These are phyloP conservation scores for Chaetomium sp. DNA, from an alignment of 2,329 filamentous ascomycete species.

Conservation along the genomic window DNA sequence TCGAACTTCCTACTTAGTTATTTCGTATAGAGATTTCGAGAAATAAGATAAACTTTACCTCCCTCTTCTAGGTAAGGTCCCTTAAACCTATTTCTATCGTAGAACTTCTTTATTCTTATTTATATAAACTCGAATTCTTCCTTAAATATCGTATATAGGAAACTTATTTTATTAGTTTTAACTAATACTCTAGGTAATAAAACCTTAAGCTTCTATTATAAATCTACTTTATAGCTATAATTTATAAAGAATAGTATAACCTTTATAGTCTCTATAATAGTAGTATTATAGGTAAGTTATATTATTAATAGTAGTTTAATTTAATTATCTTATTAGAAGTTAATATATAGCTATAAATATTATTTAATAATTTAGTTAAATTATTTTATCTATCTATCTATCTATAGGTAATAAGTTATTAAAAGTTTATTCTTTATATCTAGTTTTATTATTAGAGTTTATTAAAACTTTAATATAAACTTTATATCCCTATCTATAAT, in stretches of 20 bases:
- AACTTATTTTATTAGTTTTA: no score
- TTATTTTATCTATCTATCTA: constrained; percentile 18
- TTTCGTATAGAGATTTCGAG: no score
- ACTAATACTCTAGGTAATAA: no score
- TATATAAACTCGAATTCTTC: background rate
- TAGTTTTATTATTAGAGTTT: background rate
- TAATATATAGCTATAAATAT: constrained; percentile 26
- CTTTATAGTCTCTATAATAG: constrained; percentile 22
- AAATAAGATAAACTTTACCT: no score
- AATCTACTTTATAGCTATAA: no score
- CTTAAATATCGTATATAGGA: no score
- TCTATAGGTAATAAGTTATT: constrained; percentile 22
- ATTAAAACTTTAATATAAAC: background rate
- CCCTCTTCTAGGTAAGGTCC: no score
- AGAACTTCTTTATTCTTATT: no score
- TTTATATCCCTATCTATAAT: background rate
- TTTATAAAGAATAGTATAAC: constrained; percentile 25
- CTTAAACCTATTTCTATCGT: no score
- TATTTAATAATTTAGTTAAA: constrained; percentile 16
- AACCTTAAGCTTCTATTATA: no score
- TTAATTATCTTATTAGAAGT: constrained; percentile 20
- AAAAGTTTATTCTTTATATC: constrained; percentile 20
- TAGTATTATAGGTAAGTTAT: constrained; percentile 11
- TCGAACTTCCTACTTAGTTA: no score
- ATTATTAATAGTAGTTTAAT: constrained; percentile 17